Base-by-base conservation (phyloP, 2,329 filamentous ascomycete species). In the Diaporthe sp. region DNA sequence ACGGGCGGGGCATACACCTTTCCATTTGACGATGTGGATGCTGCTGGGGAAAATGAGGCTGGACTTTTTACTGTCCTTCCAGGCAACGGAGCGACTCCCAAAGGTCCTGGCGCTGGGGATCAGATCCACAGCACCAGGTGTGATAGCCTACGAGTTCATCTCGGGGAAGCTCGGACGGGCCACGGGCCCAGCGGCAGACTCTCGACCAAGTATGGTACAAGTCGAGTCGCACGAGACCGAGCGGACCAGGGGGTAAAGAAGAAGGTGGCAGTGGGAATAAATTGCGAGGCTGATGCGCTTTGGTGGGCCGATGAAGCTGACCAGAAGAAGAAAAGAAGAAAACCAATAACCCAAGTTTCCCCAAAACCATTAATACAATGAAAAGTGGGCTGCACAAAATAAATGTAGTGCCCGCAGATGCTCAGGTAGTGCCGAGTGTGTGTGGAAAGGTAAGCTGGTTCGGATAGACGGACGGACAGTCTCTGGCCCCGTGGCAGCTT, bases 121-220 rank as follows among this genome's bases (percentile, higher is more conserved):
- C n/a, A n/a, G n/a, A n/a, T n/a, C n/a, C n/a, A n/a, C n/a, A n/a
- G n/a, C n/a, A n/a, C n/a, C n/a, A n/a, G n/a, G n/a, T n/a, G n/a
- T n/a, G n/a, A n/a, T n/a, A n/a, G n/a, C n/a, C n/a, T n/a, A n/a
- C n/a, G n/a, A n/a, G n/a, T n/a, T n/a, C n/a, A n/a, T n/a, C n/a
- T n/a, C n/a, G n/a, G n/a, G n/a, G n/a, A n/a, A n/a, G n/a, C n/a
- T n/a, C n/a, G n/a, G n/a, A n/a, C n/a, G n/a, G n/a, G n/a, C n/a
- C n/a, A n/a, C n/a, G n/a, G n/a, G n/a, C n/a, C n/a, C n/a, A n/a
- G n/a, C n/a, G n/a, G n/a, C n/a, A n/a, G n/a, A n/a, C n/a, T n/a
- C n/a, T n/a, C n/a, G n/a, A 37, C 47, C 68, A 32, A 37, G 19
- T 70, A 56, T 58, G 68, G 53, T 70, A 70, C 68, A 73, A 42